Evolutionary conservation across 1,284 basidiomycete genomes (phyloP).

Genomic region (Salmacisia buchloeana): DNA sequence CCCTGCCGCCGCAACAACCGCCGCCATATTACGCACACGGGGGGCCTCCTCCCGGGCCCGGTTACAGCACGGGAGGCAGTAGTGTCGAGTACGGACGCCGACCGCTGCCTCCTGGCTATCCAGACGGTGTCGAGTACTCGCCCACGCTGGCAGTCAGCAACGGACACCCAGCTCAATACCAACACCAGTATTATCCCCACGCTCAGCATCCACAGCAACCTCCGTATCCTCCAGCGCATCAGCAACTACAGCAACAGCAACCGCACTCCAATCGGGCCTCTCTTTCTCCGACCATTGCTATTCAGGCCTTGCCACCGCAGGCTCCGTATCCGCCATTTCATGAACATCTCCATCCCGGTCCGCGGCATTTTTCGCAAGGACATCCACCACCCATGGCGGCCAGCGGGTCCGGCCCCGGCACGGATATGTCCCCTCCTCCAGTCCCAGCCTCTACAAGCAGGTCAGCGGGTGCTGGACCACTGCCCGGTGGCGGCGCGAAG

Average conservation of each 20-base stretch:
- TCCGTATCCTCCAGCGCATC: background rate
- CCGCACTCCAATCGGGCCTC: background rate
- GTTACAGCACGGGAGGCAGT: background rate
- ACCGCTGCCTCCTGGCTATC: background rate
- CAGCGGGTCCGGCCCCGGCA: background rate
- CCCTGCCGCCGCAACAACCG: background rate
- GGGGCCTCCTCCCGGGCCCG: background rate
- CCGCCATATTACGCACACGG: background rate
- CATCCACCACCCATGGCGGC: too few species aligned
- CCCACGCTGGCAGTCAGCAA: background rate
- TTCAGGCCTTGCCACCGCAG: background rate
- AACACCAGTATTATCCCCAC: too few species aligned
- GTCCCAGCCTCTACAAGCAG: background rate
- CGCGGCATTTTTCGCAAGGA: too few species aligned
- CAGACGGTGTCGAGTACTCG: background rate
- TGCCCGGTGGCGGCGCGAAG: background rate
- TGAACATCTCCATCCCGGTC: too few species aligned
- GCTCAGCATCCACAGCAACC: too few species aligned
- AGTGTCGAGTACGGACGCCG: background rate
- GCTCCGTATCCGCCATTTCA: background rate
- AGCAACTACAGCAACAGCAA: background rate
- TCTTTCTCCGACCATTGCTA: background rate
- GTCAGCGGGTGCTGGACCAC: background rate
- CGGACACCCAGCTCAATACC: too few species aligned
- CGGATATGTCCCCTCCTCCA: slow-evolving; percentile 5